phyloP scores from a whole-genome alignment of 139 green algal genomes.

The Micromonas commoda region DNA sequence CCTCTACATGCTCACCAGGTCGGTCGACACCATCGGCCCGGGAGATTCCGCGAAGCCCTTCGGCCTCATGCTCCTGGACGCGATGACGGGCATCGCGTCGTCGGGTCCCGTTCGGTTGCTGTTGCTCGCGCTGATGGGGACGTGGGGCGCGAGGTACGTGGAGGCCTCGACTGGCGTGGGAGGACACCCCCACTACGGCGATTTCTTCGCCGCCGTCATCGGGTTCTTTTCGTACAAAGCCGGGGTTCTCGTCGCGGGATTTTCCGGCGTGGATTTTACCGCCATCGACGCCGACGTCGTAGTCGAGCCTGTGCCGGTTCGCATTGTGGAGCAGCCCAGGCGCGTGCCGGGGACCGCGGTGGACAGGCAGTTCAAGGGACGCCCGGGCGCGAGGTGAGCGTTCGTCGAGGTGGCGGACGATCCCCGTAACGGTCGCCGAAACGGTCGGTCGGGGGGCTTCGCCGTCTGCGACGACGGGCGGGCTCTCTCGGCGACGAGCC shows the following conservation, averaged over 20 bases:
- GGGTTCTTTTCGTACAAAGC: conserved; percentile 14
- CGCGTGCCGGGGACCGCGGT: no score
- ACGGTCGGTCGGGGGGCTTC: no score
- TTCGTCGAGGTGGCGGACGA: no score
- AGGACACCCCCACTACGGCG: not conserved
- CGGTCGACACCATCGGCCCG: not conserved
- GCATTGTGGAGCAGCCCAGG: no score
- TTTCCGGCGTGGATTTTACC: not conserved
- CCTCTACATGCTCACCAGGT: conserved; percentile 4
- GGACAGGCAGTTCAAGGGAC: no score
- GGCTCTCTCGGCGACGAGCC: no score
- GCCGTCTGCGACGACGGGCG: no score
- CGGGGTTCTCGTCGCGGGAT: not conserved
- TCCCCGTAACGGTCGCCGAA: no score
- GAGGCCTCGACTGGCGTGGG: not conserved
- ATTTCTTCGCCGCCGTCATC: not conserved
- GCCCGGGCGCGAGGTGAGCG: no score
- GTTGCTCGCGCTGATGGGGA: not conserved
- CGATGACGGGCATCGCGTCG: not conserved
- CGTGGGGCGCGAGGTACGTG: not conserved
- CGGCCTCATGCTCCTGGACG: not conserved
- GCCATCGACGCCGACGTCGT: not conserved
- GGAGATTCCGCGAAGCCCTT: not conserved
- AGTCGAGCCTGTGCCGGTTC: not conserved
- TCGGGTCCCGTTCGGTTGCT: not conserved